Evolutionary conservation across 495 filamentous ascomycete genomes (phyloP), one percentile per base, ranked within the genome.

Genomic region (Xylaria bambusicola): DNA sequence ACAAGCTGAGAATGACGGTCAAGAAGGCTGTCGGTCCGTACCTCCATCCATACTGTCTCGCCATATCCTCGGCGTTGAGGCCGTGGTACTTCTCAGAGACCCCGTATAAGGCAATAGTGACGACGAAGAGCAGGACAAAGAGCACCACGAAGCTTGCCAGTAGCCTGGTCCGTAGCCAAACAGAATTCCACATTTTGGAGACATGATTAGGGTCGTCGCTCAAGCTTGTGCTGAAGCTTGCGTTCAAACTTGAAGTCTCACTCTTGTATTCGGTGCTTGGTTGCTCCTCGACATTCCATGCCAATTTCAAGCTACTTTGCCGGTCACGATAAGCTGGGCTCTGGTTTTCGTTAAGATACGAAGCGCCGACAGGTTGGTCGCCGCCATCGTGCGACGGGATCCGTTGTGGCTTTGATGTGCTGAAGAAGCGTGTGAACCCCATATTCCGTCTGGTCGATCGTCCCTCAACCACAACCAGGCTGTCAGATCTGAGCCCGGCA

Each of bases 21-120:
- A 73, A 52, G 7, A 71, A 24, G 2, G 61, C 62, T 3, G 67
- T 71, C 10, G 70, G 72, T 1, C 54, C 65, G 46, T 67, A 68
- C 40, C 65, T 62, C 66, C 66, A 75, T 2, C 65, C 52, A 48
- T 73, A 75, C n/a, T 67, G 68, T 24, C 24, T 53, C 21, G 50
- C n/a, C n/a, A 62, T 47, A 17, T 23, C n/a, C 17, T 59, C 56
- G 21, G 53, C 46, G n/a, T 56, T 59, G 15, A 70, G 35, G 4
- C 68, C 68, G 33, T 61, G 31, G 10, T 62, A 42, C 13, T 33
- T 15, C 27, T 47, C 24, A 18, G 68, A 70, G 15, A 66, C 46
- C 10, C 58, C 47, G 47, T 57, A 62, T 9, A 62, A 20, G 24
- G 52, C 45, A 45, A 49, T 47, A 2, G 53, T 58, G 27, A 53